Conservation (phyloP, 371 early-diverging fungal genomes). For the Circinella minor region DNA sequence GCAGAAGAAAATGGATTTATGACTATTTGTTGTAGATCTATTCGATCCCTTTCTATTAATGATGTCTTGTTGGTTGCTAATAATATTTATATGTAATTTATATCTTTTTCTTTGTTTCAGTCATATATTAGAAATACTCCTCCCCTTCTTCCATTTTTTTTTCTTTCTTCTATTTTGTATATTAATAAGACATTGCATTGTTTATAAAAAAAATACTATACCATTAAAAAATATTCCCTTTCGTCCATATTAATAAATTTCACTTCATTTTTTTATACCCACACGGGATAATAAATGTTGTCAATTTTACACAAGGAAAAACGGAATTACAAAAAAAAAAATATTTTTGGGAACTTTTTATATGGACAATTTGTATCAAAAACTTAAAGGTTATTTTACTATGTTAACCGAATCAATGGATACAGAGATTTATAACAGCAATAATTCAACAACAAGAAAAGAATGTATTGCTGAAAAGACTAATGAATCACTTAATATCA, state of each 20-base stretch:
- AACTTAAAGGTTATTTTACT: background rate
- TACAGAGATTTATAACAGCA: background rate
- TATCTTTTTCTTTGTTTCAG: background rate
- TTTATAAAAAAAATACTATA: too few relatives aligned
- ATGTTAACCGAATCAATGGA: background rate
- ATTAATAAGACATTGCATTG: too few relatives aligned
- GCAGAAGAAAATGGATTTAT: background rate
- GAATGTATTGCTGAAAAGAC: background rate
- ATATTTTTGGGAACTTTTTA: background rate
- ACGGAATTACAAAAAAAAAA: slow-evolving; percentile 2
- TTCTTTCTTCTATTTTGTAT: too few relatives aligned
- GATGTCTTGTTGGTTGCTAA: background rate
- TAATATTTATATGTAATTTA: background rate
- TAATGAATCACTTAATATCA: too few relatives aligned
- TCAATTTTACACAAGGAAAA: background rate
- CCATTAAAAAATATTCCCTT: background rate
- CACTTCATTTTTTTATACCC: background rate
- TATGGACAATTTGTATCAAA: background rate
- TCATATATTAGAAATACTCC: too few relatives aligned
- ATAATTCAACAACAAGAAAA: background rate
- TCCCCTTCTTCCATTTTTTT: too few relatives aligned
- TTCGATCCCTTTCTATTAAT: background rate
- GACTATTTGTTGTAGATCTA: slow-evolving; percentile 3
- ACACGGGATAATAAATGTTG: background rate
- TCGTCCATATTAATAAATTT: background rate